Conservation (phyloP, 2,329 filamentous ascomycete species). For the Aspergillus sp. region DNA sequence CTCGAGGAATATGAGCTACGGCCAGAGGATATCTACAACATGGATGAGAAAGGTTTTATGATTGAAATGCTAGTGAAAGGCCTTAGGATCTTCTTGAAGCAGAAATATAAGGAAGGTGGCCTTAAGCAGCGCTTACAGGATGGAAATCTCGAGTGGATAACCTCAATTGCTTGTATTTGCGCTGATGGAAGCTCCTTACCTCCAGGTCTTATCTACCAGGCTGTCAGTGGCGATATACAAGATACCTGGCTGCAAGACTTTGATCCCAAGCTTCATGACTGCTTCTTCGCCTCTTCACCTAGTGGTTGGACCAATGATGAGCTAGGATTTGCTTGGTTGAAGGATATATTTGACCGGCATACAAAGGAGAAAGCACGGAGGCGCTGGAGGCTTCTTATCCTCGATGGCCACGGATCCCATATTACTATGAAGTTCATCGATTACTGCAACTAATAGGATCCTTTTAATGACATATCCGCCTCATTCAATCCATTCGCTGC, state of each 20-base stretch:
- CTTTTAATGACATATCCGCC: not conserved
- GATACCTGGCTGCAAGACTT: slow-evolving; percentile 23
- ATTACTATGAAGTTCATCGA: slow-evolving; percentile 13
- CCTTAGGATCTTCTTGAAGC: slow-evolving; percentile 22
- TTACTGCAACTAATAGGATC: not conserved
- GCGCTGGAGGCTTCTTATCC: slow-evolving; percentile 7
- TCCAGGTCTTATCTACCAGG: slow-evolving; percentile 26
- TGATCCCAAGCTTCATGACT: not conserved
- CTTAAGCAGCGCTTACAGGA: slow-evolving; percentile 19
- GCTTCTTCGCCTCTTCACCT: slow-evolving; percentile 3
- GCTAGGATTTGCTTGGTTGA: slow-evolving; percentile 5
- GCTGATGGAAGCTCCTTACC: slow-evolving; percentile 15
- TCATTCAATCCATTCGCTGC: not conserved
- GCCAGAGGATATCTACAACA: not conserved
- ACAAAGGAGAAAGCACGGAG: slow-evolving; percentile 1
- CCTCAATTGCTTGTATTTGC: slow-evolving; percentile 25
- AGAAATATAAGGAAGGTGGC: slow-evolving; percentile 7
- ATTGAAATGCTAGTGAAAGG: not conserved
- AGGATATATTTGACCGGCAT: slow-evolving; percentile 1
- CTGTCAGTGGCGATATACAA: slow-evolving; percentile 21
- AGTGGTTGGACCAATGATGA: slow-evolving; percentile 9
- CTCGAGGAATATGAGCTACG: not conserved
- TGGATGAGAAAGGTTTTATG: not conserved
- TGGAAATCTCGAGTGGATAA: slow-evolving; percentile 28
- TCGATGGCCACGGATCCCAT: slow-evolving; percentile 17